Conservation (phyloP, 2,329 filamentous ascomycete genomes). For the Fusarium verrucosum region DNA sequence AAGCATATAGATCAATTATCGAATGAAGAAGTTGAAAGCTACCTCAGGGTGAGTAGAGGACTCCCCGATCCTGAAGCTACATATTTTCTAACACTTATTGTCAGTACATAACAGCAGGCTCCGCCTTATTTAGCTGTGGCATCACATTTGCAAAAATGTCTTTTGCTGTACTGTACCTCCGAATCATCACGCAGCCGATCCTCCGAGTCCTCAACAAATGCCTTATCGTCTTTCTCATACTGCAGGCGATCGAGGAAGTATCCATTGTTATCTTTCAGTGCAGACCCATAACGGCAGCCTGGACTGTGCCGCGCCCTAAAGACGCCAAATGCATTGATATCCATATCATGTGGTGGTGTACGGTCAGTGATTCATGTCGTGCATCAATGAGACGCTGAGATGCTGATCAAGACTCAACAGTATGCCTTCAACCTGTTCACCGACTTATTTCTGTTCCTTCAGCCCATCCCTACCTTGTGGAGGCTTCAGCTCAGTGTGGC, state of each 20-base stretch:
- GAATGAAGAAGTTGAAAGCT: conserved; percentile 11
- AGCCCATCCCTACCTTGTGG: conserved; percentile 52
- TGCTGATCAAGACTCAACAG: conserved; percentile 1
- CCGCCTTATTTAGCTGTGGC: conserved; percentile 45
- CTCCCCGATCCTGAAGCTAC: background rate
- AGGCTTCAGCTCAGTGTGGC: conserved; percentile 47
- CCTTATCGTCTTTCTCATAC: conserved; percentile 42
- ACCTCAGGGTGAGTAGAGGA: conserved; percentile 9
- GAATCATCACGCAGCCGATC: conserved; percentile 42
- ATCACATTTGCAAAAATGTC: conserved; percentile 46
- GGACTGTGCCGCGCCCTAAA: conserved; percentile 25
- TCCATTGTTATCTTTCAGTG: conserved; percentile 45
- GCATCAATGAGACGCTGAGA: background rate
- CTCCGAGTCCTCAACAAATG: conserved; percentile 44
- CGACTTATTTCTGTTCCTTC: conserved; percentile 50
- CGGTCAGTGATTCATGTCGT: conserved; percentile 36
- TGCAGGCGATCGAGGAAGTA: conserved; percentile 46
- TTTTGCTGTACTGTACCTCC: conserved; percentile 47
- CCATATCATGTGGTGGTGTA: conserved; percentile 47
- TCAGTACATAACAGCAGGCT: conserved; percentile 38
- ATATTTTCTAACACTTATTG: background rate
- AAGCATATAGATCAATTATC: background rate
- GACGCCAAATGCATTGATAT: conserved; percentile 43
- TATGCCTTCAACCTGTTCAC: conserved; percentile 50
- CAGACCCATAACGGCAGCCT: conserved; percentile 43